phyloP scores from a whole-genome alignment of 768 basidiomycete genomes.

The Sistotremastrum niveocremeum region DNA sequence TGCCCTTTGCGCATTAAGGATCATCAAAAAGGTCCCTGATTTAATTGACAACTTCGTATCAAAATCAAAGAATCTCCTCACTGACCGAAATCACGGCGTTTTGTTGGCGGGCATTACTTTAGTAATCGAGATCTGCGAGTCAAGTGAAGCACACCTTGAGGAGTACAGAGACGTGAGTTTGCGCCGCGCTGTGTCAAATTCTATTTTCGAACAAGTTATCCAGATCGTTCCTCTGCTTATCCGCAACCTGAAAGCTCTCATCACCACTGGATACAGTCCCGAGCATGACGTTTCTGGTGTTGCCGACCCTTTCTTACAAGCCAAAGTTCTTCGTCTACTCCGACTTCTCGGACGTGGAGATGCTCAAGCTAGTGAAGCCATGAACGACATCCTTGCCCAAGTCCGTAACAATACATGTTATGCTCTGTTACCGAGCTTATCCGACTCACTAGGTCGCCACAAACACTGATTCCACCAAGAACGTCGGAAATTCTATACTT shows the following conservation, averaged over 20 bases:
- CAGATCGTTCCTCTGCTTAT: constrained; percentile 90
- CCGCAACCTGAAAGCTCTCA: constrained; percentile 85
- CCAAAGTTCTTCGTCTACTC: constrained; percentile 82
- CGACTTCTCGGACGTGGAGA: constrained; percentile 82
- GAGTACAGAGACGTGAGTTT: constrained; percentile 78
- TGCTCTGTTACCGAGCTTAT: not conserved
- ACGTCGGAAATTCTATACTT: constrained; percentile 94
- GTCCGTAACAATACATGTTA: constrained; percentile 22
- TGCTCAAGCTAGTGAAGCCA: constrained; percentile 76
- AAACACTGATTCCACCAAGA: constrained; percentile 94
- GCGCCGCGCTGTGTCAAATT: constrained; percentile 2
- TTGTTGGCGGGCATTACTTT: constrained; percentile 89
- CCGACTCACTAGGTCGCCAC: constrained; percentile 68
- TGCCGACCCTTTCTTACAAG: constrained; percentile 90
- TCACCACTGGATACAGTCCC: constrained; percentile 93
- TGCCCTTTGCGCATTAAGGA: constrained; percentile 84
- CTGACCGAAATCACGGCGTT: constrained; percentile 95
- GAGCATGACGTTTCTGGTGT: constrained; percentile 99
- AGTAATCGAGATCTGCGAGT: constrained; percentile 86
- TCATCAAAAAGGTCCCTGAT: constrained; percentile 93
- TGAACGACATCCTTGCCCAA: constrained; percentile 98
- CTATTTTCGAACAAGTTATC: constrained; percentile 1
- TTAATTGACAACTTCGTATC: constrained; percentile 82
- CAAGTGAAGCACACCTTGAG: constrained; percentile 55
- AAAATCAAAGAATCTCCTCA: constrained; percentile 82